Conservation (phyloP, 78 protist genomes). For the Creolimax fragrantissima region DNA sequence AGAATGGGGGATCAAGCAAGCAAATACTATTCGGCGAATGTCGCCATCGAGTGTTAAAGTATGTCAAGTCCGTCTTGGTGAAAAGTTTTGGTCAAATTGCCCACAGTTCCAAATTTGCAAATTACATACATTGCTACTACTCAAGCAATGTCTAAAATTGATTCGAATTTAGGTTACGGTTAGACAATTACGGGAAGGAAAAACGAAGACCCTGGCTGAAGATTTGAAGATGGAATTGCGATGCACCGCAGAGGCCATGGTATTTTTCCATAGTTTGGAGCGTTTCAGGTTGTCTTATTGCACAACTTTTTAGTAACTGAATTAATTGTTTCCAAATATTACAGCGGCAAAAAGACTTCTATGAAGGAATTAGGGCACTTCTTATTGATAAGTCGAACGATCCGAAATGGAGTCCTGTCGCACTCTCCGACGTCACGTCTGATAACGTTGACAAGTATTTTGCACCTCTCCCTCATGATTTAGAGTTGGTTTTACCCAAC, state of each 20-base stretch:
- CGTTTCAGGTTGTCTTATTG: neutral
- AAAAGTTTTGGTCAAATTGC: no score
- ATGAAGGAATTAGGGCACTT: constrained; percentile 19
- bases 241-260: neutral
- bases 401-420: neutral
- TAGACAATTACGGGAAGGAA: neutral
- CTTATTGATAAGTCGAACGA: constrained; percentile 9
- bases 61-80: no score
- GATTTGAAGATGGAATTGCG: neutral
- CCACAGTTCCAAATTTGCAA: no score
- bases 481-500: constrained; percentile 5
- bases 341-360: constrained; percentile 7
- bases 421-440: neutral
- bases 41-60: neutral
- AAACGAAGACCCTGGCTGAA: neutral
- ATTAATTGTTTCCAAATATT: no score
- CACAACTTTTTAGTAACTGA: neutral
- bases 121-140: no score
- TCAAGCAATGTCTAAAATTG: no score
- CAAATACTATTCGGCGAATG: neutral
- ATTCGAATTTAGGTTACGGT: neutral
- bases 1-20: neutral
- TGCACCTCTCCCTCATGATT: neutral
- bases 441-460: neutral
- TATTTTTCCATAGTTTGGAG: neutral